Percentiles rank a stretch among this genome's conserved stretches.
These are phyloP conservation scores for Penicillium odoratum DNA, from an alignment of 495 filamentous ascomycete species.

Conservation along the genomic window DNA sequence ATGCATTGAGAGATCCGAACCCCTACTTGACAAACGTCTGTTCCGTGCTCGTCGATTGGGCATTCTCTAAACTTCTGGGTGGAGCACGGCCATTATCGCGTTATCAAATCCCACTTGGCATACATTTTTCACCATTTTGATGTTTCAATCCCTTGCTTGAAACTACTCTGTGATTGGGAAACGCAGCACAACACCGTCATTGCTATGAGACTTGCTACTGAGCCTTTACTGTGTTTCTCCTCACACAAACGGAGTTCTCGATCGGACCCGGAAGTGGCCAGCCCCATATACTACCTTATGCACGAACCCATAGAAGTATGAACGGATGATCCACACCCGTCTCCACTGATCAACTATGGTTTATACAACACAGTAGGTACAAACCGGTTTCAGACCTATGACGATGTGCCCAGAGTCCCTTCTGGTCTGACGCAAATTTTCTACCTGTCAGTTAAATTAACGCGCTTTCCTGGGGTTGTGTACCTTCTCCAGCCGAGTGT, in stretches of 20 bases:
- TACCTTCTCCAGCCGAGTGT: not conserved
- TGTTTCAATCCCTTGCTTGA: not conserved
- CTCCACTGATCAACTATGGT: constrained; percentile 7
- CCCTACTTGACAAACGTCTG: not conserved
- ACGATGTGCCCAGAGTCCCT: not conserved
- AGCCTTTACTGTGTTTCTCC: not conserved
- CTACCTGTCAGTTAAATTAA: not conserved
- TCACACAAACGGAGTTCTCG: not conserved
- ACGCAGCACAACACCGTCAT: not conserved
- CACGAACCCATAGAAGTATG: not conserved
- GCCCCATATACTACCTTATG: not conserved
- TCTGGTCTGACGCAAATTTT: not conserved
- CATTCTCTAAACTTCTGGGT: not conserved
- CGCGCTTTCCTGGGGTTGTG: not conserved
- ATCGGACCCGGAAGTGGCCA: not conserved
- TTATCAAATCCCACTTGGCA: not conserved
- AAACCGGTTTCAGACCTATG: constrained; percentile 13
- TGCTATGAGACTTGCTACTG: not conserved
- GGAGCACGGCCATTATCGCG: not conserved
- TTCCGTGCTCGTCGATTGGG: not conserved
- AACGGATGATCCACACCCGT: constrained; percentile 6
- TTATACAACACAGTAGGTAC: not conserved
- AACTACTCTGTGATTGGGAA: not conserved
- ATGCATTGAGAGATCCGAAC: too few species aligned
- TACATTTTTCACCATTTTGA: not conserved